Percentiles rank a stretch among this genome's conserved stretches.
Conservation (phyloP, 2,329 filamentous ascomycete genomes). For the Colletotrichum navitas region DNA sequence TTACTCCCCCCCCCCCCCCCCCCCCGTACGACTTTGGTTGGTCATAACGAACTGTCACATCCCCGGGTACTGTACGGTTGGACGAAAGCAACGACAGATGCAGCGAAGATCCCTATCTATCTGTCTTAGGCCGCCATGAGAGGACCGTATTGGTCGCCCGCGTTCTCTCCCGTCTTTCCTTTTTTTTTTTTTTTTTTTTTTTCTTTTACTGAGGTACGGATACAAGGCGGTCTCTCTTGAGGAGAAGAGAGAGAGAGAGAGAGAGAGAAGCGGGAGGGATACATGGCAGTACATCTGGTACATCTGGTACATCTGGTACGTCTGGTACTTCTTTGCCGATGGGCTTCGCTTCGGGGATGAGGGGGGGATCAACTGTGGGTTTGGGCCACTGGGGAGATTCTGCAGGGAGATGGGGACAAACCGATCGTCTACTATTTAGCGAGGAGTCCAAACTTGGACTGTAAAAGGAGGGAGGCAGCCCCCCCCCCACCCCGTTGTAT, state of each 20-base stretch:
- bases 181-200: too few relatives aligned
- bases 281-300: background rate
- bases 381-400: constrained; percentile 8
- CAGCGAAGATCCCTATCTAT: constrained; percentile 26
- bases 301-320: background rate
- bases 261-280: background rate
- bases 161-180: background rate
- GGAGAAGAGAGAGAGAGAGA: background rate
- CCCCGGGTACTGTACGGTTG: background rate
- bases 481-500: too few relatives aligned
- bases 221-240: too few relatives aligned
- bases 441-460: background rate
- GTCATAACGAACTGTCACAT: background rate
- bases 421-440: background rate
- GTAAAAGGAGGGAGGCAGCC: too few relatives aligned
- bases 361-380: background rate
- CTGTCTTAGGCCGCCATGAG: background rate
- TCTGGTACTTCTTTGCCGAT: background rate
- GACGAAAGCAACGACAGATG: constrained; percentile 7
- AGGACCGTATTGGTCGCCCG: background rate
- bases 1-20: too few relatives aligned
- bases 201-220: too few relatives aligned
- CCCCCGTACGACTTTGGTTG: constrained; percentile 16
- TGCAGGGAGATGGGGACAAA: constrained; percentile 18
- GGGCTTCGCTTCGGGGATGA: too few relatives aligned